These are phyloP conservation scores for Xerocomellus amylosporus DNA, from an alignment of 768 basidiomycete genomes.

Conservation along the genomic window DNA sequence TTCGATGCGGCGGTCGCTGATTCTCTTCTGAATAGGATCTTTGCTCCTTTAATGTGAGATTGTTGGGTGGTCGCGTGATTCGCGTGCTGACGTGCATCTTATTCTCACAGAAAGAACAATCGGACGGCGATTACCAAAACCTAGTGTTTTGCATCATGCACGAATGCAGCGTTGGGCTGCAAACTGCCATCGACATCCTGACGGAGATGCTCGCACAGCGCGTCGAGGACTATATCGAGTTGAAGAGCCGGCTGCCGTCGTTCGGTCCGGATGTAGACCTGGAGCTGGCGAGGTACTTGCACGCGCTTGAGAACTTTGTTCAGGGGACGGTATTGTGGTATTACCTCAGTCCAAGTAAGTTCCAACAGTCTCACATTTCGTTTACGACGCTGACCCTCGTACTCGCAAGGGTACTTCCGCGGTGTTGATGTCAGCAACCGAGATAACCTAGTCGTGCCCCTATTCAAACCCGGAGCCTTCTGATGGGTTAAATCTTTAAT, in stretches of 20 bases:
- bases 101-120: constrained; percentile 36
- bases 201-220: constrained; percentile 38
- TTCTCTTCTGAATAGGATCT: constrained; percentile 21
- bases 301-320: constrained; percentile 37
- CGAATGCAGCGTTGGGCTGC: constrained; percentile 33
- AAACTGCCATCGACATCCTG: constrained; percentile 35
- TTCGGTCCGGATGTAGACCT: constrained; percentile 35
- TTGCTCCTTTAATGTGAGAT: constrained; percentile 31
- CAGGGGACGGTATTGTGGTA: constrained; percentile 41
- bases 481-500: constrained; percentile 9
- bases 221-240: constrained; percentile 31
- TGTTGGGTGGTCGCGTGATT: constrained; percentile 3
- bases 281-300: constrained; percentile 34
- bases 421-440: constrained; percentile 34
- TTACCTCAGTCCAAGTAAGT: constrained; percentile 37
- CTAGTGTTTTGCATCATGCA: constrained; percentile 40
- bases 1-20: constrained; percentile 12
- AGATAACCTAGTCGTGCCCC: constrained; percentile 26
- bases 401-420: constrained; percentile 32
- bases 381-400: constrained; percentile 12
- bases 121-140: constrained; percentile 41
- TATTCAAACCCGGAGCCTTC: constrained; percentile 29
- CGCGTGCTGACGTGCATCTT: constrained; percentile 4
- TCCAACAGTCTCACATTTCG: not conserved
- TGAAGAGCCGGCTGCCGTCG: constrained; percentile 36